phyloP scores from a whole-genome alignment of 1,284 basidiomycete genomes.

The Cutaneotrichosporon sp. region DNA sequence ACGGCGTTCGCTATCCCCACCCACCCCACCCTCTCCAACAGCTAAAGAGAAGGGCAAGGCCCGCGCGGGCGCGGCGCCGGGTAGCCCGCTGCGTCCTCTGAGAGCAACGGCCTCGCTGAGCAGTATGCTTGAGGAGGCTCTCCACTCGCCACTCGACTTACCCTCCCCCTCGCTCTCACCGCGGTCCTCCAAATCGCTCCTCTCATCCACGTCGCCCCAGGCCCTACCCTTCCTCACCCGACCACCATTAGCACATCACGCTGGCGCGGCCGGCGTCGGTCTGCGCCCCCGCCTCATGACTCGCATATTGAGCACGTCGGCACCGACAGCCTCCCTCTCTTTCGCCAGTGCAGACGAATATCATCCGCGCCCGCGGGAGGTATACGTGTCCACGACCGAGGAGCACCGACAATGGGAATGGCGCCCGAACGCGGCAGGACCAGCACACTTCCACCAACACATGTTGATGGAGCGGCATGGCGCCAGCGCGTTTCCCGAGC shows the following conservation, averaged over 20 bases:
- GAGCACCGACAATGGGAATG: slow-evolving; percentile 7
- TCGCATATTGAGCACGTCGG: slow-evolving; percentile 38
- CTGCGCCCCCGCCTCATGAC: slow-evolving; percentile 39
- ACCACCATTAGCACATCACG: slow-evolving; percentile 10
- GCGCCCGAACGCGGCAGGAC: not conserved
- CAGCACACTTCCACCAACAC: slow-evolving; percentile 3
- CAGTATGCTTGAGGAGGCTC: slow-evolving; percentile 35
- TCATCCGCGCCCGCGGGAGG: slow-evolving; percentile 12
- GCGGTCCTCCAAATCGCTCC: slow-evolving; percentile 9
- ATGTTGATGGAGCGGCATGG: slow-evolving; percentile 11
- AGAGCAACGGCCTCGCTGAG: slow-evolving; percentile 12
- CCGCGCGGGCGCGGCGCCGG: slow-evolving; percentile 20
- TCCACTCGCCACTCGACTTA: slow-evolving; percentile 33
- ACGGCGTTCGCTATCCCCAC: not conserved
- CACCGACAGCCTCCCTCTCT: slow-evolving; percentile 38
- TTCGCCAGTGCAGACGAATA: slow-evolving; percentile 28
- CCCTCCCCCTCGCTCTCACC: slow-evolving; percentile 11
- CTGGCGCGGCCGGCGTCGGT: not conserved
- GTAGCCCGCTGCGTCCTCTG: slow-evolving; percentile 5
- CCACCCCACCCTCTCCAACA: not conserved
- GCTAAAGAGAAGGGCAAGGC: slow-evolving; percentile 28
- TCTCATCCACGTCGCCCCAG: not conserved
- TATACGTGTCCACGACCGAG: slow-evolving; percentile 11
- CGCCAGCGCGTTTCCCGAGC: slow-evolving; percentile 40
- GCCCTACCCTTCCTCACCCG: not conserved